Evolutionary conservation across 257 asterid species (phyloP).

Genomic region (Scutellaria barbata): DNA sequence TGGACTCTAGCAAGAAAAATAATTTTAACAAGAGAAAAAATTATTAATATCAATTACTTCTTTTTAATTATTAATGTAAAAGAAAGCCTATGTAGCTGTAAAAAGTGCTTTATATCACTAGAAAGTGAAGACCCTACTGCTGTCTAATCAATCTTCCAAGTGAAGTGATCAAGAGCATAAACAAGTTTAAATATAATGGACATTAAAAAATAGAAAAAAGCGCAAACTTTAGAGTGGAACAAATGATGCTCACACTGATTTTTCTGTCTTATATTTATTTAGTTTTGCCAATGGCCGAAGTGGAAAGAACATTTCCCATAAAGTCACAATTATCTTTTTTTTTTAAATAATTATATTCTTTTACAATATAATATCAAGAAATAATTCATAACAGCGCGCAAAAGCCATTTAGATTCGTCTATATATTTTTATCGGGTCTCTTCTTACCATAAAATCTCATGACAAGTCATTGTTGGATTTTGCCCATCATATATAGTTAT

Average conservation of each 20-base stretch:
- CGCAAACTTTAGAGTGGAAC: constrained; percentile 42
- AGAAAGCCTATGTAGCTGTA: constrained; percentile 19
- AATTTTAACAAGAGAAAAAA: neutral
- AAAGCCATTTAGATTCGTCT: no score
- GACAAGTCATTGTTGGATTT: no score
- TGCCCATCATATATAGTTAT: no score
- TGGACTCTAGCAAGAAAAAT: constrained; percentile 21
- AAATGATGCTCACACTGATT: constrained; percentile 39
- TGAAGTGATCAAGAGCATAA: constrained; percentile 34
- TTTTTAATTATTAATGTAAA: constrained; percentile 28
- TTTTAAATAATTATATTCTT: neutral
- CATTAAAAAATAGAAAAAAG: constrained; percentile 23
- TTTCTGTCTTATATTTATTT: constrained; percentile 36
- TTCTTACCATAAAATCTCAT: no score
- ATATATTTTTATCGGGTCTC: no score
- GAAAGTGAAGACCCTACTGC: constrained; percentile 52
- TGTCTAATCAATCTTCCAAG: constrained; percentile 50
- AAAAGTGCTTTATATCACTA: constrained; percentile 43
- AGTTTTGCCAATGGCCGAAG: constrained; percentile 34
- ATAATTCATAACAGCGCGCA: neutral
- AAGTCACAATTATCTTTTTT: constrained; percentile 8
- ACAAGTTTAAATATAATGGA: constrained; percentile 26
- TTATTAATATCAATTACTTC: constrained; percentile 2
- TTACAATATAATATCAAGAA: neutral
- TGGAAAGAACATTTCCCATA: constrained; percentile 25